Base-by-base conservation (phyloP, 2,329 filamentous ascomycete genomes). In the Geoglossum cookeanum region DNA sequence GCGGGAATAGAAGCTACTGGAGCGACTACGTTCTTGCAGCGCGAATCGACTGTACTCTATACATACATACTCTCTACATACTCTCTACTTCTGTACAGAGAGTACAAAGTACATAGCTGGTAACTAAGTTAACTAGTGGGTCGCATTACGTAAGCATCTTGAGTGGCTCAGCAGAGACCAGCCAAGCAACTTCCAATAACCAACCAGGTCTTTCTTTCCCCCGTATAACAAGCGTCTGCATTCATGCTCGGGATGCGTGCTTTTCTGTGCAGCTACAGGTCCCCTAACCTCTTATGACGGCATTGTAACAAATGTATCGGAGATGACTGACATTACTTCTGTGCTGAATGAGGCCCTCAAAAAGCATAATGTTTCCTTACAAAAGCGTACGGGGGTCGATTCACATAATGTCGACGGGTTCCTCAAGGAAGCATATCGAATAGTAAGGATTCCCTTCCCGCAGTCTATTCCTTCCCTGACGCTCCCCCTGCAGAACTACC, bases 371-470 rank as follows among this genome's bases (percentile, higher is more conserved):
- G 76, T 77, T 49, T 71, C 72, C 32, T 70, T 74, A 6, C 74
- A 77, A 11, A 68, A 57, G 67, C 71, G 60, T 57, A 58, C 58
- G 59, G 65, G 65, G 9, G 72, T 69, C 60, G 67, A 67, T 59
- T 64, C 69, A 55, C 66, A 67, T 52, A 64, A 66, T 56, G 78
- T 92, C 55, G 87, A 96, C 68, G 85, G 85, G 64, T 98, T 97
- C 67, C 74, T 97, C 37, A 89, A 91, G 67, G 91, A 97, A 71
- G 92, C 92, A 56, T 92, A 94, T 71, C 81, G 85, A 67, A 96
- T 97, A 69, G 90, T 94, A 73, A 65, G 78, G 69, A 55, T 61
- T 63, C 62, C 62, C 55, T 58, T 37, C 49, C 52, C 56, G 56
- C 55, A 42, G 30, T 39, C n/a, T 32, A 57, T 27, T 29, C 51